Percentiles rank a stretch among this genome's conserved stretches.
Conservation (phyloP, 345 rosid species). For the Eucalyptus virginea region DNA sequence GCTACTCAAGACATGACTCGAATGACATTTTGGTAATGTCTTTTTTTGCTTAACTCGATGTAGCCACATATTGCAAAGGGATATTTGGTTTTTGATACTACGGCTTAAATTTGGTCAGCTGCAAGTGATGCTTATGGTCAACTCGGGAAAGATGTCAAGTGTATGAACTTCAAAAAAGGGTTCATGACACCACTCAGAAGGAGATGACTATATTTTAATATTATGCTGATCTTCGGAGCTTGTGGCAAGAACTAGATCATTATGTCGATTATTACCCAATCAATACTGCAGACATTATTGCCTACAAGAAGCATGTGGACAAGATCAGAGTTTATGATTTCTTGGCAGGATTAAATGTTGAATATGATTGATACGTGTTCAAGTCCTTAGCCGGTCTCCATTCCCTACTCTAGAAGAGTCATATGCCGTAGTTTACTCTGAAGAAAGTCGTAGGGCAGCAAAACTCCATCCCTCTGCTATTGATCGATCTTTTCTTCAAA, state of each 20-base stretch:
- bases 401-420: not conserved
- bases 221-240: fast-evolving
- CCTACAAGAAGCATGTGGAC: not conserved
- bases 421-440: not conserved
- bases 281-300: not conserved
- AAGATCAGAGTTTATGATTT: not conserved
- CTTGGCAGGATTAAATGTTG: not conserved
- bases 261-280: not conserved
- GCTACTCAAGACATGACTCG: not conserved
- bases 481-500: not conserved
- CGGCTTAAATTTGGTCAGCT: not conserved
- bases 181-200: not conserved
- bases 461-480: not conserved
- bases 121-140: not conserved
- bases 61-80: not conserved
- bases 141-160: not conserved
- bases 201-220: not conserved
- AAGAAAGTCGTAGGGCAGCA: not conserved
- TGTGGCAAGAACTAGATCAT: not conserved
- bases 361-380: not conserved
- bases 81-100: not conserved
- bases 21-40: not conserved
- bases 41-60: not conserved
- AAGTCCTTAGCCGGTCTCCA: not conserved
- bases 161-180: not conserved